Conservation (phyloP, 1,284 basidiomycete genomes). For the Microbotryomycetes sp. region DNA sequence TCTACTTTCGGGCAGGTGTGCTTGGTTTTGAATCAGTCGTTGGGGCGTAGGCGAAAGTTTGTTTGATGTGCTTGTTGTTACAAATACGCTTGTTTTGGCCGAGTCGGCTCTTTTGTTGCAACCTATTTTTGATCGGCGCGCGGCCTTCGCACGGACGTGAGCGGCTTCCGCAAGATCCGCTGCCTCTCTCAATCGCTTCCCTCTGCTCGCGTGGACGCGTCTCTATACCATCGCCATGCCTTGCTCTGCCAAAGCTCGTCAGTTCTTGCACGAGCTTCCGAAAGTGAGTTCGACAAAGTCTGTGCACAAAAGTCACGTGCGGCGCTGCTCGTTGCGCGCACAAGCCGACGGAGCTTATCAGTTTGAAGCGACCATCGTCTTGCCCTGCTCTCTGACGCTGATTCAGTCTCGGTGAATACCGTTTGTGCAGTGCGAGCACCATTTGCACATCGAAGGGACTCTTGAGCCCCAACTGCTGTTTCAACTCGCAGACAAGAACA, state of each 20-base stretch:
- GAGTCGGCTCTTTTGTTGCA: no score
- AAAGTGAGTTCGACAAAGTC: background rate
- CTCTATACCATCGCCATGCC: no score
- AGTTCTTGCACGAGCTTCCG: background rate
- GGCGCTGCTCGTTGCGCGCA: no score
- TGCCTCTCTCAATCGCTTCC: no score
- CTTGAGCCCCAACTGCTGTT: slow-evolving; percentile 32
- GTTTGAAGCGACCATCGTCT: no score
- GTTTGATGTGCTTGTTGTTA: background rate
- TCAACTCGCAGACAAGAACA: slow-evolving; percentile 28
- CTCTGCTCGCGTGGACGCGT: no score
- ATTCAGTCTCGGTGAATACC: no score
- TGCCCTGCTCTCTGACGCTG: no score
- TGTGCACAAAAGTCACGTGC: no score
- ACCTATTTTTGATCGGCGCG: no score
- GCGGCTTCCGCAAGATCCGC: no score
- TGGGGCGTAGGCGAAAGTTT: background rate
- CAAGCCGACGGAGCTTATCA: background rate
- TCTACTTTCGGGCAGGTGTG: background rate
- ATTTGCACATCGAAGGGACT: slow-evolving; percentile 34
- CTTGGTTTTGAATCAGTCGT: background rate
- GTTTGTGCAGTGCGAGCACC: slow-evolving; percentile 31
- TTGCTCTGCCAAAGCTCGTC: background rate
- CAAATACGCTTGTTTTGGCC: background rate
- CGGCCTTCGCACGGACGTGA: no score